Percentiles rank a stretch among this genome's conserved stretches.
These are phyloP conservation scores for Amylostereum areolatum DNA, from an alignment of 1,284 basidiomycete genomes.

Conservation along the genomic window DNA sequence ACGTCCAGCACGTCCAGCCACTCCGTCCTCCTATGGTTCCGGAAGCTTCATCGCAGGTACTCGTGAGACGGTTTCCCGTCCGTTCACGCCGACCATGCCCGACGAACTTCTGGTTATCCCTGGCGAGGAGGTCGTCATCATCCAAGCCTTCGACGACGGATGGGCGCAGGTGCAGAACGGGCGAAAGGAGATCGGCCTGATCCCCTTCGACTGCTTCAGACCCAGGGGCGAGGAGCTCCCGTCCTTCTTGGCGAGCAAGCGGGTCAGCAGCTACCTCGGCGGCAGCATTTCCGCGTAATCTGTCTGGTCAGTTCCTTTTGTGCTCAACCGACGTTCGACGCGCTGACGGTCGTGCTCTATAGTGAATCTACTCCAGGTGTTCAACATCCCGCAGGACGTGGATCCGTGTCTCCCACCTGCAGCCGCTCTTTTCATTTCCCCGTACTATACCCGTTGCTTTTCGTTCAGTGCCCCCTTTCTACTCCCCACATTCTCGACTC, in stretches of 20 bases:
- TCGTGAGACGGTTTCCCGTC: constrained; percentile 43
- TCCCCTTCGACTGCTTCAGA: constrained; percentile 60
- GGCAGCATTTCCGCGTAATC: constrained; percentile 6
- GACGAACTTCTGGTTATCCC: constrained; percentile 53
- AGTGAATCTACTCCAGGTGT: too few species aligned
- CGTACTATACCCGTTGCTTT: too few species aligned
- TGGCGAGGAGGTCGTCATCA: constrained; percentile 47
- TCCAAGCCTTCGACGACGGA: constrained; percentile 59
- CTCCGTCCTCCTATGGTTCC: constrained; percentile 4
- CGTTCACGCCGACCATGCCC: constrained; percentile 48
- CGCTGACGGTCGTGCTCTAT: background rate
- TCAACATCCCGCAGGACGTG: too few species aligned
- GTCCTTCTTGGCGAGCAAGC: constrained; percentile 42
- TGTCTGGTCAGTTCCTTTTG: constrained; percentile 2
- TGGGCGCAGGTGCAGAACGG: constrained; percentile 54
- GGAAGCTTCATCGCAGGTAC: constrained; percentile 23
- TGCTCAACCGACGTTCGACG: background rate
- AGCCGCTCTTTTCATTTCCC: too few species aligned
- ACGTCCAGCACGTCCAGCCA: constrained; percentile 12
- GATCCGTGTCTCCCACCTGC: too few species aligned
- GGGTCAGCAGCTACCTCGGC: constrained; percentile 33
- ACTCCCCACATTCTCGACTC: too few species aligned
- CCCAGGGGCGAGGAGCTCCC: constrained; percentile 40
- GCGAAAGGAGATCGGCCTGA: constrained; percentile 32
- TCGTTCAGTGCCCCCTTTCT: too few species aligned